Conservation (phyloP, 2,329 filamentous ascomycete species). For the Penicillium paneum region DNA sequence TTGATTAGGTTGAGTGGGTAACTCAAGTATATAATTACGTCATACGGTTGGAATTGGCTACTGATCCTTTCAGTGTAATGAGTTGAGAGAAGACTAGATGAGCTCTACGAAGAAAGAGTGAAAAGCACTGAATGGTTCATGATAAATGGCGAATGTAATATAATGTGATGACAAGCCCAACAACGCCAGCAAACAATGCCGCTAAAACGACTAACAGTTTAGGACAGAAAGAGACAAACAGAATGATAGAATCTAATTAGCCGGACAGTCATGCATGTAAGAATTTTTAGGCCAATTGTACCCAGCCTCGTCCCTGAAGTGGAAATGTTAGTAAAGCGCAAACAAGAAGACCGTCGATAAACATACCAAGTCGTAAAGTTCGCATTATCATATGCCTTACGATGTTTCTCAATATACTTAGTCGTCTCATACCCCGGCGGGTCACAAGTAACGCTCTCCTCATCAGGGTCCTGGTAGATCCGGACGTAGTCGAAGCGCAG, state of each 20-base stretch:
- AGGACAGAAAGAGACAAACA: not conserved
- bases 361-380: constrained; percentile 63
- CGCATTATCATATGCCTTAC: constrained; percentile 59
- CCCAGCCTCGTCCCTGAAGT: constrained; percentile 45
- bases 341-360: not conserved
- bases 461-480: constrained; percentile 64
- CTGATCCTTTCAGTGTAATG: too few species aligned
- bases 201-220: constrained; percentile 22
- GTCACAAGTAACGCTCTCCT: constrained; percentile 62
- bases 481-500: constrained; percentile 69
- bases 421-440: constrained; percentile 66
- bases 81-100: not conserved
- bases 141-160: constrained; percentile 3
- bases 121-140: not conserved
- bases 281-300: constrained; percentile 62
- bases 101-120: not conserved
- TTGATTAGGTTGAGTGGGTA: not conserved
- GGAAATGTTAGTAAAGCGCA: not conserved
- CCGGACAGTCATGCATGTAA: constrained; percentile 56
- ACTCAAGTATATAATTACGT: not conserved
- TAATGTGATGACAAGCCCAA: constrained; percentile 13
- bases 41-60: not conserved
- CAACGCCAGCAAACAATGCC: constrained; percentile 30
- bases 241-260: constrained; percentile 3
- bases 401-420: constrained; percentile 62